Conservation (phyloP, 352 stramenopile species). For the Globisporangium cylindrosporum region DNA sequence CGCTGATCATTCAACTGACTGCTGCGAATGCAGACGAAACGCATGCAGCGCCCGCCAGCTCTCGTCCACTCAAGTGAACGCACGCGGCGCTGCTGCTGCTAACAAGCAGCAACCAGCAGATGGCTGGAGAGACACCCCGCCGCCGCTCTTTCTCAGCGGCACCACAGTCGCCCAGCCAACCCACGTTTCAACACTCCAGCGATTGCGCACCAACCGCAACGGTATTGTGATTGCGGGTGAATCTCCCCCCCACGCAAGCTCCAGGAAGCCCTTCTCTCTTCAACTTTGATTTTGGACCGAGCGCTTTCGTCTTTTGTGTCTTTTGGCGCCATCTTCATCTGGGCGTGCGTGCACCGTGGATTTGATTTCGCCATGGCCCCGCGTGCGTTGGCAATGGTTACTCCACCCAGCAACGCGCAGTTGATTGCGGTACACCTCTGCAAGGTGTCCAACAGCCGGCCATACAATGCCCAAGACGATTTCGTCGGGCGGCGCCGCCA, state of each 20-base stretch:
- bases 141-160: conserved; percentile 1
- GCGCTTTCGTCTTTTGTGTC: not conserved
- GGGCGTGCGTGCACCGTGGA: not conserved
- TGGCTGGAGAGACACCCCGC: not conserved
- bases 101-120: not conserved
- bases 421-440: conserved; percentile 1
- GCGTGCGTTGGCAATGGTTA: not conserved
- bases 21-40: conserved; percentile 2
- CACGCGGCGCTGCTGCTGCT: not conserved
- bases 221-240: not conserved
- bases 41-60: not conserved
- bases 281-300: not conserved
- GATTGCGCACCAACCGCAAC: not conserved
- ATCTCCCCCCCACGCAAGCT: not conserved
- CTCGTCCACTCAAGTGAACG: not conserved
- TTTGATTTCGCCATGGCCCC: conserved; percentile 5
- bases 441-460: not conserved
- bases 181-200: not conserved
- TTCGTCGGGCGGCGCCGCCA: not conserved
- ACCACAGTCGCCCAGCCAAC: not conserved
- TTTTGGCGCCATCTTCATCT: not conserved
- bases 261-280: not conserved
- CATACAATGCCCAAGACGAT: conserved; percentile 2
- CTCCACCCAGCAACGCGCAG: conserved; percentile 1
- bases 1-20: not conserved